Conservation (phyloP, 352 stramenopile species). For the Globisporangium paroecandrum region DNA sequence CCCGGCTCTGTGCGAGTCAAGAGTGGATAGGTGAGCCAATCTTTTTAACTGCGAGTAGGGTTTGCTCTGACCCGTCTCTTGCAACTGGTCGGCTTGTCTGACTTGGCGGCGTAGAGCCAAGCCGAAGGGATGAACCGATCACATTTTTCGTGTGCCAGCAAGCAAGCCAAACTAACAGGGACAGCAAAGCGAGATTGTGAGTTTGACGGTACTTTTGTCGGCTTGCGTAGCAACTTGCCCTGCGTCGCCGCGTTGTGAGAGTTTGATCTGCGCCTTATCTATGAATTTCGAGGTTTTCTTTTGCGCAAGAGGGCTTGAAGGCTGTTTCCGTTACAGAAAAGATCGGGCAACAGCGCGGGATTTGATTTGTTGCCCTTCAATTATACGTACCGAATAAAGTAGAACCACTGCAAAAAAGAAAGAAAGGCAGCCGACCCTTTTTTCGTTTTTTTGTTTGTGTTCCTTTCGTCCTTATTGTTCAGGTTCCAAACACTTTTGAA, state of each 20-base stretch:
- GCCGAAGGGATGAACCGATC: no score
- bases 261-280: no score
- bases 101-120: no score
- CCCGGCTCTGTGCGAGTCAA: no score
- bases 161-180: no score
- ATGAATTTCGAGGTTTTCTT: not conserved
- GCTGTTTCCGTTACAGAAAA: conserved; percentile 3
- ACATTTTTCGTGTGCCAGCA: no score
- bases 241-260: not conserved
- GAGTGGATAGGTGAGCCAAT: no score
- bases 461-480: not conserved
- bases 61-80: no score
- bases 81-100: no score
- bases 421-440: not conserved
- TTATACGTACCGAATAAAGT: conserved; percentile 6
- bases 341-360: no score
- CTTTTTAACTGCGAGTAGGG: no score
- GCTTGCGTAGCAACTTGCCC: not conserved
- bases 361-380: conserved; percentile 9
- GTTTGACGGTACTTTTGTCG: not conserved
- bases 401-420: not conserved
- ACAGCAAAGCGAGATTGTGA: not conserved
- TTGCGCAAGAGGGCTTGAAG: not conserved
- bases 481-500: not conserved
- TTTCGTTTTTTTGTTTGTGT: not conserved